A percentile compares a stretch with the other conserved stretches of the same genome.
phyloP scores from a whole-genome alignment of 352 stramenopile genomes.

The Phytophthora pluvialis region DNA sequence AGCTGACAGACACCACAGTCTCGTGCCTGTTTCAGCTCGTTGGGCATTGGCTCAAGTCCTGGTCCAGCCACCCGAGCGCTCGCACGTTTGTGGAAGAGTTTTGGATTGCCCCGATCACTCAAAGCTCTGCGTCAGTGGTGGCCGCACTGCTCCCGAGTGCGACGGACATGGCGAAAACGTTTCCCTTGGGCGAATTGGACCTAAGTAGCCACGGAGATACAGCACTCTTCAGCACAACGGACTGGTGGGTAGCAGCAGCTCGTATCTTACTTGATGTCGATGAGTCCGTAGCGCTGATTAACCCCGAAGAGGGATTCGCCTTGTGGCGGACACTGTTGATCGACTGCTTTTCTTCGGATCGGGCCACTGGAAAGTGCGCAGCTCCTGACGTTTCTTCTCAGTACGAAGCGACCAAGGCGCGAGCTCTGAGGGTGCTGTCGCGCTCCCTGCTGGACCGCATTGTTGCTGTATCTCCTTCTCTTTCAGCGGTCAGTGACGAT shows the following conservation, averaged over 20 bases:
- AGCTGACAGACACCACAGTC: slow-evolving; percentile 21
- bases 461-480: slow-evolving; percentile 6
- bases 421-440: slow-evolving; percentile 20
- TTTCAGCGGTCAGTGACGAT: slow-evolving; percentile 11
- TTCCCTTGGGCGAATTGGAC: slow-evolving; percentile 23
- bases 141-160: slow-evolving; percentile 18
- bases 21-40: slow-evolving; percentile 51
- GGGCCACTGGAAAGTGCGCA: slow-evolving; percentile 33
- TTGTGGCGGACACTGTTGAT: slow-evolving; percentile 49
- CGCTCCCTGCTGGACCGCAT: slow-evolving; percentile 14
- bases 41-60: slow-evolving; percentile 61
- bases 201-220: background rate
- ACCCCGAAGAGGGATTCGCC: slow-evolving; percentile 43
- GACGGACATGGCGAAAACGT: slow-evolving; percentile 24
- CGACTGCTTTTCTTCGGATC: slow-evolving; percentile 43
- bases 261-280: slow-evolving; percentile 38
- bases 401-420: background rate
- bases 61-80: slow-evolving; percentile 53
- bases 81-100: slow-evolving; percentile 58
- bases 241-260: slow-evolving; percentile 26
- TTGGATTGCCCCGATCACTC: slow-evolving; percentile 43
- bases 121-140: slow-evolving; percentile 5
- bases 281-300: slow-evolving; percentile 38
- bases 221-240: slow-evolving; percentile 15
- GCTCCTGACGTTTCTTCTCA: background rate